Base-by-base conservation (phyloP, 192 early-diverging fungal genomes). In the Paraglomus brasilianum region DNA sequence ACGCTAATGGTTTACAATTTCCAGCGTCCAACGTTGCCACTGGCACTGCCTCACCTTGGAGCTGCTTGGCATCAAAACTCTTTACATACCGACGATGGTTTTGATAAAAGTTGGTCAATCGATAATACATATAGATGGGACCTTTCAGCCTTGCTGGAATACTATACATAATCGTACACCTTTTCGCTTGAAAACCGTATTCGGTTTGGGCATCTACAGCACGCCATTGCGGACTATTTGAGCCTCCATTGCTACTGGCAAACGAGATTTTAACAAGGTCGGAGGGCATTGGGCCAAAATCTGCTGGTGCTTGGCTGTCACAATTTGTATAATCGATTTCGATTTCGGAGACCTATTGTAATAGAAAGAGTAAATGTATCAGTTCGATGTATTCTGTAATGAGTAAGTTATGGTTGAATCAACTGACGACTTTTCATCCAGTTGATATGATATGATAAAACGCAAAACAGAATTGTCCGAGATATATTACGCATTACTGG, bases 41-140 rank as follows among this genome's bases (percentile, higher is more conserved):
- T 14, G 74, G 39, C 19, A 89, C 74, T 9, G 60, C 70, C 43
- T 81, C 82, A 36, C 95, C 95, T 39, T 83, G 79, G 8, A 98
- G 85, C 74, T 99, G 96, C 59, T 88, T 85, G 38, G 85, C 75
- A 74, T 91, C 88, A 72, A 92, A 86, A 76, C 88, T 91, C 75
- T 95, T 94, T 22, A 97, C 92, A 72, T 99, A 99, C 59, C 90
- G 87, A 46, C 97, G 87, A 70, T 99, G 95, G 82, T 99, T 99
- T 77, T 99, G 97, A 77, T 96, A 99, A 78, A 99, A 99, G 78
- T 96, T 95, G 40, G 95, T 95, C 59, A 99, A 87, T 51, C 91
- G 81, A 72, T 98, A 98, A 79, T 98, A 99, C 56, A 99, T 68
- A 71, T 89, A 98, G 66, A 99, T 89, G 6, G 92, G 91, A 5